Base-by-base conservation (phyloP, 1,139 yeast genomes). In the Zhuliangozyma parablackwelliae region DNA sequence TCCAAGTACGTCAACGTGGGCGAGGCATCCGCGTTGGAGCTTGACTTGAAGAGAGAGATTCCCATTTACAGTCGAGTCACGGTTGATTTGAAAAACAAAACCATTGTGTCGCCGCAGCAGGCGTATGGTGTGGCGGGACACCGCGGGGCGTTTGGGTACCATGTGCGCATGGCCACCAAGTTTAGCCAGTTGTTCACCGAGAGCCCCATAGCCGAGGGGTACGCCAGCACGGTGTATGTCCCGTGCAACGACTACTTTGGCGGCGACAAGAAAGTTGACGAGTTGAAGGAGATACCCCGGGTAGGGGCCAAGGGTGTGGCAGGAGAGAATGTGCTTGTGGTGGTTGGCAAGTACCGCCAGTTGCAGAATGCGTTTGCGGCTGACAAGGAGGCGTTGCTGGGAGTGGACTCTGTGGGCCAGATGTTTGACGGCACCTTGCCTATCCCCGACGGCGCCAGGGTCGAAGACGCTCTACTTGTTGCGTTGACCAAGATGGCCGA, bases 1-100 rank as follows among this genome's bases (percentile, higher is more conserved):
- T 39, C 42, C 24, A 80, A 79, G 47, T 85, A 70, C 51, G 84
- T 89, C 34, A 87, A 87, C 51, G 69, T 88, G 35, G 97, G 97
- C 1, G 72, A 68, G 35, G 62, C 67, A 2, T 62, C 73, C 39
- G 68, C 80, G 6, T 49, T 87, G 29, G 82, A 80, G 53, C 65
- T 89, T 40, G 65, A 59, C 13, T 51, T 51, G 29, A 66, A 72
- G 3, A 78, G 77, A 42, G 80, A 80, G 43, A 80, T 87, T 2
- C 96, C 96, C 1, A 75, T 78, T 1, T 80, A 84, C 49, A 86
- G 84, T 6, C 64, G 96, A 46, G 96, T 89, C 6, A 86, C 95
- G 0, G 88, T 89, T 1, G 89, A 89, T 51, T 51, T 78, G 25
- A 67, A 75, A 37, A 74, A 74, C 25, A 72, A 71, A 39, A 74